Percentiles rank a stretch among this genome's conserved stretches.
Conservation (phyloP, 73 alveolate genomes). For the Symbiodinium natans region DNA sequence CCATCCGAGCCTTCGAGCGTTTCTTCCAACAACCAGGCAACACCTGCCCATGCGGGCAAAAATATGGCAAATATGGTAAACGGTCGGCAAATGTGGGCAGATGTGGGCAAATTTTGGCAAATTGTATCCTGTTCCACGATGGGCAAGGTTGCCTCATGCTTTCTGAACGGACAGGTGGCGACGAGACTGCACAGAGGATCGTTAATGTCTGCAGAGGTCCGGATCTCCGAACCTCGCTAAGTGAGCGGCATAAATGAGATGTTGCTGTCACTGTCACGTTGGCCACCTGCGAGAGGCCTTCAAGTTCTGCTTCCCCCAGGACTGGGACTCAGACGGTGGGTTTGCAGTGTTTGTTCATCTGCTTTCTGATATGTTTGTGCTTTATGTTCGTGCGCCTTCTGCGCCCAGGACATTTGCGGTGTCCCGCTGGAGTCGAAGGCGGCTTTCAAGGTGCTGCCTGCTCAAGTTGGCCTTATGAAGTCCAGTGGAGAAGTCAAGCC, state of each 20-base stretch:
- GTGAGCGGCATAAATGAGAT: too few species aligned
- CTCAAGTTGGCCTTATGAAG: too few species aligned
- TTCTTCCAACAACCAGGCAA: not conserved
- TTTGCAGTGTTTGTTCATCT: too few species aligned
- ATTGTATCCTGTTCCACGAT: too few species aligned
- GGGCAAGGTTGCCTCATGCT: too few species aligned
- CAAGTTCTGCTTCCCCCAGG: slow-evolving; percentile 18
- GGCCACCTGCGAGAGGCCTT: too few species aligned
- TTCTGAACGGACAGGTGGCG: not conserved
- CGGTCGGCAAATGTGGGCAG: too few species aligned
- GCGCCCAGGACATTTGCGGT: not conserved
- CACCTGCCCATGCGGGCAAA: not conserved
- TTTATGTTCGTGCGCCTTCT: too few species aligned
- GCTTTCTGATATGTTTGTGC: too few species aligned
- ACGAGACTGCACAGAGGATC: not conserved
- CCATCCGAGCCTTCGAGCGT: not conserved
- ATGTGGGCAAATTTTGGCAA: too few species aligned
- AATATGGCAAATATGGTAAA: not conserved
- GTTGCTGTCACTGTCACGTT: too few species aligned
- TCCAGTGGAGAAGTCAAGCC: not conserved
- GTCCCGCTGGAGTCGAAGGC: slow-evolving; percentile 8
- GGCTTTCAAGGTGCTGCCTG: not conserved
- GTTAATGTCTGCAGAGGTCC: slow-evolving; percentile 7
- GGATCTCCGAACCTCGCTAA: too few species aligned
- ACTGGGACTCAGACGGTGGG: not conserved